These are phyloP conservation scores for Coniochaeta prunicola DNA, from an alignment of 2,329 filamentous ascomycete species.

Conservation along the genomic window DNA sequence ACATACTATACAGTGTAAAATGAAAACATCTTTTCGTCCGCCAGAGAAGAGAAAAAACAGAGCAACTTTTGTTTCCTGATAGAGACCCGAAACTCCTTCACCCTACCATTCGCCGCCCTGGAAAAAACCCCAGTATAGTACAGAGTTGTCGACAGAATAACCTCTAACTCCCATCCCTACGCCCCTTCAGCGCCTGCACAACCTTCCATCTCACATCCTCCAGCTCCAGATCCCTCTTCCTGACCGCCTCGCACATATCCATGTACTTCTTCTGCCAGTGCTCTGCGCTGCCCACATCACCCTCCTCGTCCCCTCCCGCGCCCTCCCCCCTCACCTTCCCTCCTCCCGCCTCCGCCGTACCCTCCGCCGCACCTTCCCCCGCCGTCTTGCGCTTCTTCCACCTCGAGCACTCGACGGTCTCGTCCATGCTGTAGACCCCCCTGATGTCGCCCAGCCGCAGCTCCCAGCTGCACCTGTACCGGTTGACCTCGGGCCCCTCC, in stretches of 20 bases:
- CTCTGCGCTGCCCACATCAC: conserved; percentile 11
- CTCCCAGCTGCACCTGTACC: conserved; percentile 48
- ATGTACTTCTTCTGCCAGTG: conserved; percentile 47
- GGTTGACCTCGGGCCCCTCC: conserved; percentile 29
- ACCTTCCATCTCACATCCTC: conserved; percentile 34
- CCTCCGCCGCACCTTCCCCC: background rate
- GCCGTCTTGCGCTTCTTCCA: conserved; percentile 28
- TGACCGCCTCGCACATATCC: conserved; percentile 52
- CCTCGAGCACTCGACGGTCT: conserved; percentile 34
- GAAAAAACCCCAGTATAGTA: too few relatives aligned
- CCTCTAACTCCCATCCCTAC: background rate
- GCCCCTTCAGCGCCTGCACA: conserved; percentile 25
- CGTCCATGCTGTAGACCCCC: conserved; percentile 45
- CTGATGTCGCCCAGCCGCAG: conserved; percentile 46
- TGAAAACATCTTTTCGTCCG: too few relatives aligned
- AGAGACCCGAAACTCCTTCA: too few relatives aligned
- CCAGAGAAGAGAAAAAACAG: too few relatives aligned
- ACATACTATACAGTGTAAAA: too few relatives aligned
- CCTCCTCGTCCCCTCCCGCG: conserved; percentile 8
- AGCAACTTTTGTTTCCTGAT: too few relatives aligned
- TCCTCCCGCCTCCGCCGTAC: conserved; percentile 3
- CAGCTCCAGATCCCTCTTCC: conserved; percentile 48
- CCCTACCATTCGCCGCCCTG: too few relatives aligned
- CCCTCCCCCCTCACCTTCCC: conserved; percentile 4
- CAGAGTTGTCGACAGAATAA: background rate